A percentile compares a stretch with the other conserved stretches of the same genome.
phyloP scores from a whole-genome alignment of 225 moss, liverwort and hornwort species.

The Pseudoscleropodium purum region DNA sequence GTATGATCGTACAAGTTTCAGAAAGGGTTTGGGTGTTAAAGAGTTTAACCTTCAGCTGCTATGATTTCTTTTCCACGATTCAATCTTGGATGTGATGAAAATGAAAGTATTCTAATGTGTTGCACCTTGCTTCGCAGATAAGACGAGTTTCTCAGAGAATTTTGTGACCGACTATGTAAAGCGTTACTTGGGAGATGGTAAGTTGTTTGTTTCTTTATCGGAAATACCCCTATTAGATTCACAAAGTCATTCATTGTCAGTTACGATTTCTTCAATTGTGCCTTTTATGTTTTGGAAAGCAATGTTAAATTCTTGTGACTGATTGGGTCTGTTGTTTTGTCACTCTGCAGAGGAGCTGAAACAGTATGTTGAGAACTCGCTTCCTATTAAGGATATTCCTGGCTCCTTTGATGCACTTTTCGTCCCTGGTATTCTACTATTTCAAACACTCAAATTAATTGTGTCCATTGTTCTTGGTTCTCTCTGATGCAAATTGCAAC shows the following conservation, averaged over 20 bases:
- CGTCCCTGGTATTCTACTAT: slow-evolving; percentile 41
- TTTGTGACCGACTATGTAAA: slow-evolving; percentile 47
- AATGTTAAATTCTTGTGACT: background rate
- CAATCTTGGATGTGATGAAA: background rate
- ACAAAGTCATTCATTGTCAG: background rate
- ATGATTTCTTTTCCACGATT: background rate
- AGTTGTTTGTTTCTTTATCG: background rate
- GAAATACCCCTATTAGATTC: background rate
- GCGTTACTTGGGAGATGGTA: slow-evolving; percentile 53
- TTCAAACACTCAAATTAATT: background rate
- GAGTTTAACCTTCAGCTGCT: background rate
- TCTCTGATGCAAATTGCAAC: background rate
- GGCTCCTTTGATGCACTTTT: slow-evolving; percentile 50
- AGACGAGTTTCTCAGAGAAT: slow-evolving; percentile 25
- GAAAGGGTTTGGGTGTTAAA: background rate
- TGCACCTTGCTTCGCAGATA: slow-evolving; percentile 25
- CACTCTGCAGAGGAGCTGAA: slow-evolving; percentile 46
- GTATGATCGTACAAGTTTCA: too few species aligned
- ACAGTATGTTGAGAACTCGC: slow-evolving; percentile 39
- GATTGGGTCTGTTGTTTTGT: background rate
- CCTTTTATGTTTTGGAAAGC: background rate
- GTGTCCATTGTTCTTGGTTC: background rate
- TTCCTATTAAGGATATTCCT: slow-evolving; percentile 45
- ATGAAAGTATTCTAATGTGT: background rate
- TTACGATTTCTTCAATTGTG: background rate